Percentiles rank a stretch among this genome's conserved stretches.
These are phyloP conservation scores for Scutellaria baicalensis DNA, from an alignment of 257 asterid genomes.

Conservation along the genomic window DNA sequence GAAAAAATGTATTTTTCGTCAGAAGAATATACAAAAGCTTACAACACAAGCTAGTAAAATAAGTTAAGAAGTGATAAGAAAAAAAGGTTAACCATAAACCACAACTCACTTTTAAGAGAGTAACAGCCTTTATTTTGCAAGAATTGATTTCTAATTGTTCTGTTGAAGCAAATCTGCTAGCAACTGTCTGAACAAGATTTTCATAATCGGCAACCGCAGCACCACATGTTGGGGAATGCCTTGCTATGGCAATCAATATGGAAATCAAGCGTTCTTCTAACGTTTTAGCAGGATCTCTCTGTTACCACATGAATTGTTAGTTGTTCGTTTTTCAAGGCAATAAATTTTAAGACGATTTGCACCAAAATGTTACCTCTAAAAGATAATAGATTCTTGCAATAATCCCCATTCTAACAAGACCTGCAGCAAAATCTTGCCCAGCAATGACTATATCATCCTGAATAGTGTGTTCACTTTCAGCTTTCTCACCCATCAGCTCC, in stretches of 20 bases:
- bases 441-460: constrained; percentile 80
- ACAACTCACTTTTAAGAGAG: constrained; percentile 62
- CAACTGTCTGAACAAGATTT: constrained; percentile 73
- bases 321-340: constrained; percentile 1
- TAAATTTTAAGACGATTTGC: constrained; percentile 5
- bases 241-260: constrained; percentile 72
- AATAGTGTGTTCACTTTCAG: constrained; percentile 68
- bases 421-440: constrained; percentile 91
- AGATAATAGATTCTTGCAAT: constrained; percentile 71
- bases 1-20: background rate
- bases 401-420: constrained; percentile 92
- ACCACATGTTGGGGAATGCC: constrained; percentile 91
- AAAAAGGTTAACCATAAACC: background rate
- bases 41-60: background rate
- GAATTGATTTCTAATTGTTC: constrained; percentile 44
- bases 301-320: constrained; percentile 24
- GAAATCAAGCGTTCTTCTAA: constrained; percentile 82
- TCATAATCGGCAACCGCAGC: constrained; percentile 61
- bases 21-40: background rate
- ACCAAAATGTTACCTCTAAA: constrained; percentile 62
- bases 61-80: background rate
- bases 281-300: constrained; percentile 57
- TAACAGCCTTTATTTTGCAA: constrained; percentile 71
- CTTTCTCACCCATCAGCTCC: constrained; percentile 30
- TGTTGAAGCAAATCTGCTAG: constrained; percentile 46